These are phyloP conservation scores for Closterium sp. DNA, from an alignment of 139 green algal species.

Conservation along the genomic window DNA sequence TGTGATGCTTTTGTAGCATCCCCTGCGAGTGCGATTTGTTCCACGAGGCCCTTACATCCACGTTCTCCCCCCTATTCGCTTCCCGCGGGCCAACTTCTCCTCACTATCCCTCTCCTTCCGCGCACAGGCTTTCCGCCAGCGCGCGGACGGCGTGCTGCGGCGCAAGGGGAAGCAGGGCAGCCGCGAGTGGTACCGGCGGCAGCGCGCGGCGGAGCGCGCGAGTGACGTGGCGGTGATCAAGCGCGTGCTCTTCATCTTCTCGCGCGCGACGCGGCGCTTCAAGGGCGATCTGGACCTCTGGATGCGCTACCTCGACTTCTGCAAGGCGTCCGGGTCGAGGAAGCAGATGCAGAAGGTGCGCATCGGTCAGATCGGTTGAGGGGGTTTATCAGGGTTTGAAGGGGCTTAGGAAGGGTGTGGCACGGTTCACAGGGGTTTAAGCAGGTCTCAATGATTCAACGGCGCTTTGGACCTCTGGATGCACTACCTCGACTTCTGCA, in stretches of 20 bases:
- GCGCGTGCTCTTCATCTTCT: constrained; percentile 87
- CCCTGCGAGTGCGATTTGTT: no score
- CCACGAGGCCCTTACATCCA: no score
- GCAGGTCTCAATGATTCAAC: constrained; percentile 71
- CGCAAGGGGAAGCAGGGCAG: background rate
- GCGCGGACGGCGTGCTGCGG: background rate
- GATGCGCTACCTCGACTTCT: constrained; percentile 77
- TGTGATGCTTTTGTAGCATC: no score
- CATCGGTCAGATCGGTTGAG: background rate
- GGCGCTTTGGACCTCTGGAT: constrained; percentile 84
- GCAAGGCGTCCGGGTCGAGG: background rate
- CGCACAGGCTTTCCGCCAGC: background rate
- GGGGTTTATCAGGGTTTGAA: constrained; percentile 1
- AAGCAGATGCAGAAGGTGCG: constrained; percentile 49
- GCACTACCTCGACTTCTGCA: constrained; percentile 71
- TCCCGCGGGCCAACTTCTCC: background rate
- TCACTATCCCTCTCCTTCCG: background rate
- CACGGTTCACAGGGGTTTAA: constrained; percentile 55
- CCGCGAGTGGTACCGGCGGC: background rate
- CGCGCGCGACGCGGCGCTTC: constrained; percentile 84
- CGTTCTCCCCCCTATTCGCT: background rate
- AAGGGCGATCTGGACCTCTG: constrained; percentile 81
- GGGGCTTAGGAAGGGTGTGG: background rate
- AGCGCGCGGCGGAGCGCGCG: background rate
- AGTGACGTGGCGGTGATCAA: constrained; percentile 58